These are phyloP conservation scores for Hebeloma cylindrosporum DNA, from an alignment of 768 basidiomycete genomes.

Conservation along the genomic window DNA sequence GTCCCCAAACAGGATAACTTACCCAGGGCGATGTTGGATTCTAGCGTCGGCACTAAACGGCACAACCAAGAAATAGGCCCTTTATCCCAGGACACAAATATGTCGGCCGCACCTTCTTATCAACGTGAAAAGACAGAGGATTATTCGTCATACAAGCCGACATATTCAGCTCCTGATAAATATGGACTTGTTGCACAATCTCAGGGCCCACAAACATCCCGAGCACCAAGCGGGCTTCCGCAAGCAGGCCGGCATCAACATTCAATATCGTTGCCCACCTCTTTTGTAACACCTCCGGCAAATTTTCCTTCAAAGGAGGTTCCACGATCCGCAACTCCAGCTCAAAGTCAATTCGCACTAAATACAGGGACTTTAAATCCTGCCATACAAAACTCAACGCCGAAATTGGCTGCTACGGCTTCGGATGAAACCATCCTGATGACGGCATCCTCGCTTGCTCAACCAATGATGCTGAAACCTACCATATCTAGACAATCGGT, in stretches of 20 bases:
- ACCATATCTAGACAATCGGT: slow-evolving; percentile 40
- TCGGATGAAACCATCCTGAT: slow-evolving; percentile 56
- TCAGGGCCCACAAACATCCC: too few relatives aligned
- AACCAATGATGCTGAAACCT: slow-evolving; percentile 44
- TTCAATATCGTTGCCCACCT: slow-evolving; percentile 35
- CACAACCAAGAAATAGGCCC: too few relatives aligned
- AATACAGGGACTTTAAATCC: too few relatives aligned
- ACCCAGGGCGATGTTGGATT: not conserved
- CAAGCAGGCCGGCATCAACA: slow-evolving; percentile 31
- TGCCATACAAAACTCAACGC: slow-evolving; percentile 5
- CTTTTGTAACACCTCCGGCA: slow-evolving; percentile 9
- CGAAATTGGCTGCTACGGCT: slow-evolving; percentile 16
- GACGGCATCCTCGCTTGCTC: slow-evolving; percentile 67
- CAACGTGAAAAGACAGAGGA: too few relatives aligned
- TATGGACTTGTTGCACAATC: too few relatives aligned
- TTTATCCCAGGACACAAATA: slow-evolving; percentile 4
- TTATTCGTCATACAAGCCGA: too few relatives aligned
- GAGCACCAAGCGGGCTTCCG: too few relatives aligned
- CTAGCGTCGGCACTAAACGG: not conserved
- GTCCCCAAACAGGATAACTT: slow-evolving; percentile 3
- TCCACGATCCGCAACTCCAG: slow-evolving; percentile 13
- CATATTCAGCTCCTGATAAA: too few relatives aligned
- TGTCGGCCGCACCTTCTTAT: too few relatives aligned
- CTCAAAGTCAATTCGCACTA: slow-evolving; percentile 5
- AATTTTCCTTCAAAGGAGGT: slow-evolving; percentile 7